Conservation (phyloP, 2,329 filamentous ascomycete species). For the Fusarium hainanense region DNA sequence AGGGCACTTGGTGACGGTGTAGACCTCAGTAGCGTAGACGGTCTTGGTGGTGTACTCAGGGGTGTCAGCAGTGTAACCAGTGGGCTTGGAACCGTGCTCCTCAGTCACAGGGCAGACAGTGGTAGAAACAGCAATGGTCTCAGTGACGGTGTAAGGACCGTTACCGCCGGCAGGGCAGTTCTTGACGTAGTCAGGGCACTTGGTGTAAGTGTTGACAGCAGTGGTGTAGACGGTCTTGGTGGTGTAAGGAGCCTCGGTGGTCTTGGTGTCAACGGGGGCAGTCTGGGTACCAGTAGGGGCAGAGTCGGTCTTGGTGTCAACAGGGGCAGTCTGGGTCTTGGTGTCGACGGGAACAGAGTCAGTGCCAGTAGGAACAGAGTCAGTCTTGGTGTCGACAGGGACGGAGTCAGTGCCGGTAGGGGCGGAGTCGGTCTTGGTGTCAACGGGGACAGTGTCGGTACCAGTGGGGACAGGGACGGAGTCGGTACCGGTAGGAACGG, state of each 20-base stretch:
- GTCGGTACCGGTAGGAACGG: neutral
- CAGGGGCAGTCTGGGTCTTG: neutral
- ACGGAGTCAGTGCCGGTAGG: neutral
- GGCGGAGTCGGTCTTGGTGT: neutral
- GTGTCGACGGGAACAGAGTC: neutral
- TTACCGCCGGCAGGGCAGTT: constrained; percentile 45
- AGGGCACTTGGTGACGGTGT: constrained; percentile 33
- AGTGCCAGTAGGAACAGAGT: neutral
- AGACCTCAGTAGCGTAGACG: constrained; percentile 31
- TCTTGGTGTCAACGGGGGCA: neutral
- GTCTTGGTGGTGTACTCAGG: constrained; percentile 45
- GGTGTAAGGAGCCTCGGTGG: constrained; percentile 39
- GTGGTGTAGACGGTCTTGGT: constrained; percentile 50
- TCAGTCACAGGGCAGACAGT: constrained; percentile 57
- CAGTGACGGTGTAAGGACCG: constrained; percentile 45
- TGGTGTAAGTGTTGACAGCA: constrained; percentile 44
- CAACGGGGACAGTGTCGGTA: neutral
- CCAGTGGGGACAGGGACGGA: neutral
- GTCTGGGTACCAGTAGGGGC: neutral
- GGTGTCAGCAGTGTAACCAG: constrained; percentile 43
- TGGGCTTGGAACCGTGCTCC: constrained; percentile 35
- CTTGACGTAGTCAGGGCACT: constrained; percentile 47
- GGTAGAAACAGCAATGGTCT: constrained; percentile 52
- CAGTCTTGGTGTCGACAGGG: neutral
- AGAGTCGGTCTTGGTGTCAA: neutral